These are phyloP conservation scores for Solanum bukasovii DNA, from an alignment of 257 asterid genomes.

Conservation along the genomic window DNA sequence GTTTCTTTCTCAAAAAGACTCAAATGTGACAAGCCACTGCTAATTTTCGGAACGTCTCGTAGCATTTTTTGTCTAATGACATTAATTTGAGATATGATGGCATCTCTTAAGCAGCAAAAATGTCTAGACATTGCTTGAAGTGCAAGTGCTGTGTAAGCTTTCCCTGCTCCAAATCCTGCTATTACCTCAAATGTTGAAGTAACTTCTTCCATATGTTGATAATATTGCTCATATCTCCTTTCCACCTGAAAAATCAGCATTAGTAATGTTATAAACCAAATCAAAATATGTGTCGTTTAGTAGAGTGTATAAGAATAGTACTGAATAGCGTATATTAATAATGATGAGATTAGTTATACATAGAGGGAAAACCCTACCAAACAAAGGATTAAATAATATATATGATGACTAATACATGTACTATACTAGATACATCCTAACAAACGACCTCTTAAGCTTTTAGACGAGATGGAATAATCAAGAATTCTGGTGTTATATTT, in stretches of 20 bases:
- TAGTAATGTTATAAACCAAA: neutral
- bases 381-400: neutral
- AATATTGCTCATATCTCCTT: slow-evolving; percentile 65
- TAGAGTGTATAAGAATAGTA: neutral
- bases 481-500: neutral
- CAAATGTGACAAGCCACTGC: slow-evolving; percentile 49
- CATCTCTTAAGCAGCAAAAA: slow-evolving; percentile 50
- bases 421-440: neutral
- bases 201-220: slow-evolving; percentile 49
- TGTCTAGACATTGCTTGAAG: slow-evolving; percentile 88
- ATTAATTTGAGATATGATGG: slow-evolving; percentile 53
- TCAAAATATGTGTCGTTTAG: neutral
- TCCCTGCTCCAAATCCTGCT: slow-evolving; percentile 68
- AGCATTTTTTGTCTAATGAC: slow-evolving; percentile 26
- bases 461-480: neutral
- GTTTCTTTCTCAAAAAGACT: slow-evolving; percentile 48
- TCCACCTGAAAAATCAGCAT: slow-evolving; percentile 40
- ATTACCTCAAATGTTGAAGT: slow-evolving; percentile 58
- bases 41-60: slow-evolving; percentile 46
- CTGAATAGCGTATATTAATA: neutral
- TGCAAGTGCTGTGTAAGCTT: slow-evolving; percentile 71
- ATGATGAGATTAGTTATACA: neutral
- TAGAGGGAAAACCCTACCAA: neutral
- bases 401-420: neutral
- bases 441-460: neutral